These are phyloP conservation scores for Parathielavia appendiculata DNA, from an alignment of 495 filamentous ascomycete genomes.

Conservation along the genomic window DNA sequence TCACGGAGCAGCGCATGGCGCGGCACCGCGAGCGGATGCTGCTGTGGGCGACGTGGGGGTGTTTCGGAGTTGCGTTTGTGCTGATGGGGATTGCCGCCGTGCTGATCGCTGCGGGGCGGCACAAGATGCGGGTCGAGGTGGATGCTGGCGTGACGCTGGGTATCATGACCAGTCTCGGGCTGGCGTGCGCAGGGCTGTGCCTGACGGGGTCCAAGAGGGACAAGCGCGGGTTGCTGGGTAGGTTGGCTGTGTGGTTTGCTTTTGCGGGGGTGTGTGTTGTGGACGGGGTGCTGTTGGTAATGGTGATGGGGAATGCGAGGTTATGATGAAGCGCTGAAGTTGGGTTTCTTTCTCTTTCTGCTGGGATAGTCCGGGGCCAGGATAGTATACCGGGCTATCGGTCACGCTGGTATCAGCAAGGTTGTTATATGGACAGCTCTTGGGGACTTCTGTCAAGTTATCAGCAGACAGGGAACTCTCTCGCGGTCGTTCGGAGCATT, in stretches of 20 bases:
- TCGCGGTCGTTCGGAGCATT: neutral
- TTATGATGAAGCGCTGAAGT: conserved; percentile 20
- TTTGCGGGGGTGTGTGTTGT: conserved; percentile 46
- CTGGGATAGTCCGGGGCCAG: neutral
- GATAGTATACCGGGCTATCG: neutral
- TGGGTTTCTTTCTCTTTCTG: neutral
- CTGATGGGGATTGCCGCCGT: conserved; percentile 51
- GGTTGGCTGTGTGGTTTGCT: conserved; percentile 39
- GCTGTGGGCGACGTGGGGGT: conserved; percentile 39
- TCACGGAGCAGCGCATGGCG: conserved; percentile 37
- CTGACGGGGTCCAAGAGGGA: conserved; percentile 27
- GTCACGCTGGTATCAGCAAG: neutral
- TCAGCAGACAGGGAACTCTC: neutral
- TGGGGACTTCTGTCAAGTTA: too few relatives aligned
- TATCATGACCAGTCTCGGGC: conserved; percentile 50
- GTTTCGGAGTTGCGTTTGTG: conserved; percentile 45
- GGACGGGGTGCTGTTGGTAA: conserved; percentile 47
- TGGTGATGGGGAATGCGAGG: conserved; percentile 39
- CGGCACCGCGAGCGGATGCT: conserved; percentile 45
- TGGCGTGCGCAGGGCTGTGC: conserved; percentile 50
- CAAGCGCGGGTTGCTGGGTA: conserved; percentile 33
- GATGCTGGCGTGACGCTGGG: conserved; percentile 57
- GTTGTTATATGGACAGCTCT: neutral
- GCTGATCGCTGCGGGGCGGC: conserved; percentile 46
- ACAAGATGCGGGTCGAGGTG: conserved; percentile 51